These are phyloP conservation scores for Hortaea werneckii DNA, from an alignment of 2,329 filamentous ascomycete genomes.

Conservation along the genomic window DNA sequence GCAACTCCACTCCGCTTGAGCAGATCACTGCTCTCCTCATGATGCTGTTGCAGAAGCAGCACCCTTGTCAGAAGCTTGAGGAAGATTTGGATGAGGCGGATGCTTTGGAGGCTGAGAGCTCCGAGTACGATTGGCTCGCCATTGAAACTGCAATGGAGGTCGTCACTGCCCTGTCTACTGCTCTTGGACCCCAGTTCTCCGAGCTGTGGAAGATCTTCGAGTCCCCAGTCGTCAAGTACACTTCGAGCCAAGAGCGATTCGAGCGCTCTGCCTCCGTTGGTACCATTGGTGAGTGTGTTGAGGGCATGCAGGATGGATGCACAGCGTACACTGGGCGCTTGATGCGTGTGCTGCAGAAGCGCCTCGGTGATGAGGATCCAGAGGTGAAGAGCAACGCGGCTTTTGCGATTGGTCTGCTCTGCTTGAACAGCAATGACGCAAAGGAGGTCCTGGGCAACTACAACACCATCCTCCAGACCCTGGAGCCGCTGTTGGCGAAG, in stretches of 20 bases:
- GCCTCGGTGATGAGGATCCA: slow-evolving; percentile 76
- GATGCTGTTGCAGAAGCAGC: slow-evolving; percentile 76
- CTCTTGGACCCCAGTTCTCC: slow-evolving; percentile 68
- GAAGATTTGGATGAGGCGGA: slow-evolving; percentile 70
- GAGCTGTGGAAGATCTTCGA: slow-evolving; percentile 95
- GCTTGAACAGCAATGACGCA: slow-evolving; percentile 67
- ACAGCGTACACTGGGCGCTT: slow-evolving; percentile 70
- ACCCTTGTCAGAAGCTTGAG: slow-evolving; percentile 86
- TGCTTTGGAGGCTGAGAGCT: slow-evolving; percentile 59
- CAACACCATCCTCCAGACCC: slow-evolving; percentile 67
- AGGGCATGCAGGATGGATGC: slow-evolving; percentile 70
- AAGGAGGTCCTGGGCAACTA: slow-evolving; percentile 66
- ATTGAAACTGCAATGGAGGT: slow-evolving; percentile 92
- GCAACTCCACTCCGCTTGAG: slow-evolving; percentile 23
- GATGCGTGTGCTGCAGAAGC: slow-evolving; percentile 72
- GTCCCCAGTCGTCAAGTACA: slow-evolving; percentile 80
- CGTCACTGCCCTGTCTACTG: slow-evolving; percentile 70
- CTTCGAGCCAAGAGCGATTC: slow-evolving; percentile 71
- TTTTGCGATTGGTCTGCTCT: slow-evolving; percentile 77
- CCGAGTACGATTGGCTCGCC: slow-evolving; percentile 95
- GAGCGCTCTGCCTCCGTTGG: slow-evolving; percentile 87
- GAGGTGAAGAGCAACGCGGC: slow-evolving; percentile 94
- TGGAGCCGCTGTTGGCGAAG: slow-evolving; percentile 67
- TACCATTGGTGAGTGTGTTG: slow-evolving; percentile 81
- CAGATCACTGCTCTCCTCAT: slow-evolving; percentile 66